Evolutionary conservation across 2,329 filamentous ascomycete species (phyloP).

Genomic region (Passalora sequoiae): DNA sequence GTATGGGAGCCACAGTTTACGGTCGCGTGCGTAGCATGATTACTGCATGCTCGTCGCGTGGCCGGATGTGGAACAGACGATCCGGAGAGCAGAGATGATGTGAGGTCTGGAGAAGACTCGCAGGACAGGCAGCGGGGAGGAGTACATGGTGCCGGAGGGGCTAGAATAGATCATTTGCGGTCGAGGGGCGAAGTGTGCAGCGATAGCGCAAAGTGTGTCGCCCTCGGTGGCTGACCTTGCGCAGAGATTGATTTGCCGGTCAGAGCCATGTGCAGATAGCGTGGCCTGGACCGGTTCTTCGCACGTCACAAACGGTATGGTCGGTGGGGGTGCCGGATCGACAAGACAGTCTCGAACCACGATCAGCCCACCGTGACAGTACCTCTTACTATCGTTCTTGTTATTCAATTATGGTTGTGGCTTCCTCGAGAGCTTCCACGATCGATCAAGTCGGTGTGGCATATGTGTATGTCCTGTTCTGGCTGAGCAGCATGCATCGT

Average conservation of each 20-base stretch:
- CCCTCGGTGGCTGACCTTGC: background rate
- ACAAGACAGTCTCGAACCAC: background rate
- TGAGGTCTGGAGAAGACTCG: background rate
- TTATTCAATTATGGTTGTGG: too few species aligned
- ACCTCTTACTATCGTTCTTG: too few species aligned
- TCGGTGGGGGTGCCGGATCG: conserved; percentile 5
- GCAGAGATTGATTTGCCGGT: conserved; percentile 6
- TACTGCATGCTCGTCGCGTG: background rate
- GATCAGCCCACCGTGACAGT: too few species aligned
- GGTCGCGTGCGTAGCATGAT: background rate
- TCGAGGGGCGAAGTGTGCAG: background rate
- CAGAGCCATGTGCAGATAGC: conserved; percentile 10
- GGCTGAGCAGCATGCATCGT: too few species aligned
- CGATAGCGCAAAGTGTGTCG: conserved; percentile 5
- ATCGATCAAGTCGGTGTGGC: too few species aligned
- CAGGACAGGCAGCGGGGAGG: conserved; percentile 4
- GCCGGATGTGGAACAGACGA: background rate
- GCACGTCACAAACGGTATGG: conserved; percentile 3
- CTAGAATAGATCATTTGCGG: background rate
- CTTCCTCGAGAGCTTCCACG: too few species aligned
- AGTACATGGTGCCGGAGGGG: background rate
- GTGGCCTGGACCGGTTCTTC: background rate
- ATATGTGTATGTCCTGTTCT: too few species aligned
- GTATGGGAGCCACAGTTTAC: background rate
- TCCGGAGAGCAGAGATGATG: background rate